Percentiles rank a stretch among this genome's conserved stretches.
Evolutionary conservation across 2,329 filamentous ascomycete genomes (phyloP).

Genomic region (Exophiala aquamarina): DNA sequence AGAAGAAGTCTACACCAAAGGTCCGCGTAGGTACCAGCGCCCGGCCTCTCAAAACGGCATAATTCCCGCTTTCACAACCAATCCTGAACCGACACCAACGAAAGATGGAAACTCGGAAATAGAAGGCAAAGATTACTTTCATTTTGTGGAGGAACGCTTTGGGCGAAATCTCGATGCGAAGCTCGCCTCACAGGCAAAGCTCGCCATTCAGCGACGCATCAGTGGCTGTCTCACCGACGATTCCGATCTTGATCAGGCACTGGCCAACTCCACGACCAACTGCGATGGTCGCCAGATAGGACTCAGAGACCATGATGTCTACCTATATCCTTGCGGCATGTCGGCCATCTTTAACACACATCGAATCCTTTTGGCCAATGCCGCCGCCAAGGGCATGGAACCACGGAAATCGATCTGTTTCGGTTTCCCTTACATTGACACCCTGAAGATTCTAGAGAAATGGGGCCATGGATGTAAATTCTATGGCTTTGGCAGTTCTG

Average conservation of each 20-base stretch:
- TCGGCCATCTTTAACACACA: constrained; percentile 92
- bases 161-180: constrained; percentile 83
- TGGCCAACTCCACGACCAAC: constrained; percentile 42
- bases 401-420: constrained; percentile 75
- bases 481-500: constrained; percentile 75
- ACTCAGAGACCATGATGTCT: constrained; percentile 83
- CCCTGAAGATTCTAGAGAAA: constrained; percentile 90
- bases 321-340: constrained; percentile 88
- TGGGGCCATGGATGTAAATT: constrained; percentile 88
- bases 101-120: constrained; percentile 25
- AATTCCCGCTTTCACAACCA: constrained; percentile 27
- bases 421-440: constrained; percentile 98
- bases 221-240: constrained; percentile 78
- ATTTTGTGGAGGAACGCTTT: constrained; percentile 91
- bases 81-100: constrained; percentile 13
- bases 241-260: constrained; percentile 62
- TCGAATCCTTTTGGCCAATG: constrained; percentile 65
- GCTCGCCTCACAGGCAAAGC: constrained; percentile 76
- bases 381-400: constrained; percentile 49
- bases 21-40: constrained; percentile 78
- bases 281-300: constrained; percentile 48
- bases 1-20: constrained; percentile 54
- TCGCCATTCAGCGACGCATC: constrained; percentile 83
- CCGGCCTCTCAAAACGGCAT: constrained; percentile 52
- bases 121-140: constrained; percentile 65